A percentile compares a stretch with the other conserved stretches of the same genome.
Conservation (phyloP, 1,284 basidiomycete genomes). For the Wolfiporia cocos region DNA sequence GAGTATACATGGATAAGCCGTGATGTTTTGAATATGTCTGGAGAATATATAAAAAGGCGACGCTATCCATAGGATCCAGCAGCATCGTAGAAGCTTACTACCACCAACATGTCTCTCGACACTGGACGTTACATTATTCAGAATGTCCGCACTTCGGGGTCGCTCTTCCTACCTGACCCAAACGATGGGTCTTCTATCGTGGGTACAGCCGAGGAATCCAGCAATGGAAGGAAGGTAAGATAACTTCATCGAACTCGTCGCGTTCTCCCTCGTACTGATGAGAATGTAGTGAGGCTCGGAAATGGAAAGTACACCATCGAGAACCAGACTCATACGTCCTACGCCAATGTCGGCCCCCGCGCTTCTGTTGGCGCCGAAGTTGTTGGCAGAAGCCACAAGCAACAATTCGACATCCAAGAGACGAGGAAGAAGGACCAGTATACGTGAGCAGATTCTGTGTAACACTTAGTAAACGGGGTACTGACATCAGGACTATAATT, state of each 20-base stretch:
- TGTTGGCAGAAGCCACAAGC: background rate
- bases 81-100: no score
- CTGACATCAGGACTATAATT: background rate
- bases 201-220: background rate
- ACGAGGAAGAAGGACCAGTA: background rate
- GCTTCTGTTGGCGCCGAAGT: background rate
- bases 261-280: background rate
- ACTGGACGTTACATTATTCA: constrained; percentile 1
- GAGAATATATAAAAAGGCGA: no score
- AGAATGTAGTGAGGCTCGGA: background rate
- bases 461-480: background rate
- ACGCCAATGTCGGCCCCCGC: background rate
- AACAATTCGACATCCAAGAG: background rate
- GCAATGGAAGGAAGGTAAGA: background rate
- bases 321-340: background rate
- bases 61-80: no score
- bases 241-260: background rate
- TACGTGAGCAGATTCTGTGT: background rate
- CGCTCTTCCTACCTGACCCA: background rate
- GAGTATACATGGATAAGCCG: no score
- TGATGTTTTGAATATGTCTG: no score
- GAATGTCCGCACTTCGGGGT: background rate
- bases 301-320: constrained; percentile 1
- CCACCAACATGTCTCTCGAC: background rate
- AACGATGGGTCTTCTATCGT: background rate